Percentiles rank a stretch among this genome's conserved stretches.
Evolutionary conservation across 2,329 filamentous ascomycete species (phyloP).

Genomic region (Hypoxylon rubiginosum): DNA sequence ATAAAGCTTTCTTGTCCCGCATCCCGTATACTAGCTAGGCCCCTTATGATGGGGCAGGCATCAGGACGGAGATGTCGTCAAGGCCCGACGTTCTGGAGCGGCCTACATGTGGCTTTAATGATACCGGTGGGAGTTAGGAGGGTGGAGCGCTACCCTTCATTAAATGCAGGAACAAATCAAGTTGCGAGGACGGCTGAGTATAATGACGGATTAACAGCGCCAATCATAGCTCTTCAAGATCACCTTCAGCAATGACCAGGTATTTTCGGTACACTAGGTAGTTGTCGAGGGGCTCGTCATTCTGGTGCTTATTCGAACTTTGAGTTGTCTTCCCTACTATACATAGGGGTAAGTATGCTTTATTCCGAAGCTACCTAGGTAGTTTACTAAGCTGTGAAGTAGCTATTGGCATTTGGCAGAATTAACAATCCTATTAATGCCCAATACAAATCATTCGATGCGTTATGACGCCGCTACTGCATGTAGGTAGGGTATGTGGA

Average conservation of each 20-base stretch:
- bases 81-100: constrained; percentile 12
- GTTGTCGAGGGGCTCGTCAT: background rate
- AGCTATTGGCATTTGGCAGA: too few relatives aligned
- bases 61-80: constrained; percentile 2
- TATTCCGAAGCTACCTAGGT: too few relatives aligned
- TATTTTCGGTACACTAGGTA: background rate
- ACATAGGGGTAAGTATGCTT: too few relatives aligned
- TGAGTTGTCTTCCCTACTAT: too few relatives aligned
- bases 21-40: constrained; percentile 1
- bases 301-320: background rate
- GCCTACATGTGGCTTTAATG: background rate
- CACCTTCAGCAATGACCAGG: background rate
- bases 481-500: constrained; percentile 23
- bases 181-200: background rate
- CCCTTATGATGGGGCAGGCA: background rate
- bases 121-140: background rate
- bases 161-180: constrained; percentile 30
- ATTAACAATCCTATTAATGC: background rate
- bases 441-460: background rate
- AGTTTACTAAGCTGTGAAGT: too few relatives aligned
- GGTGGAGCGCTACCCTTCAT: constrained; percentile 22
- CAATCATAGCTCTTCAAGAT: constrained; percentile 7
- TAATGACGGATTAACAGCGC: constrained; percentile 10
- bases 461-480: constrained; percentile 16
- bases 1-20: constrained; percentile 1